Percentiles rank a stretch among this genome's conserved stretches.
These are phyloP conservation scores for Cladosporium sp. DNA, from an alignment of 2,329 filamentous ascomycete genomes.

Conservation along the genomic window DNA sequence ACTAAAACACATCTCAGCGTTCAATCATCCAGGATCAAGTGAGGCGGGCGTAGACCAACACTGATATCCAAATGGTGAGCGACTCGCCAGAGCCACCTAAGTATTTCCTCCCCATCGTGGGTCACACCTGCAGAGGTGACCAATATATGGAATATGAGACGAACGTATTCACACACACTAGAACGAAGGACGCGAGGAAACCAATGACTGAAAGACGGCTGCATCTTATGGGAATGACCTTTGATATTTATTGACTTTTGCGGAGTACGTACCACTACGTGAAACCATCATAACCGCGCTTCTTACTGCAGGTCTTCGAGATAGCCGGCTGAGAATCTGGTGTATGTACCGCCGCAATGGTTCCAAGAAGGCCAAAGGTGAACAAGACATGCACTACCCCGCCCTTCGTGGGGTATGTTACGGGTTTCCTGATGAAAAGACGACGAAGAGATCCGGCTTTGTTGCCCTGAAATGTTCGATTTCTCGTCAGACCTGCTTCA, in stretches of 20 bases:
- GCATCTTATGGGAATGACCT: not conserved
- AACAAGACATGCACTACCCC: conserved; percentile 4
- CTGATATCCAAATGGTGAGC: conserved; percentile 55
- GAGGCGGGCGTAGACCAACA: conserved; percentile 28
- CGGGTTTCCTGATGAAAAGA: not conserved
- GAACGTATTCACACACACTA: not conserved
- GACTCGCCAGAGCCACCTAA: conserved; percentile 52
- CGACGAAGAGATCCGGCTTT: not conserved
- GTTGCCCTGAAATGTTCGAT: not conserved
- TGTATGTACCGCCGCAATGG: not conserved
- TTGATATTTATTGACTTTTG: conserved; percentile 2
- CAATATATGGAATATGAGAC: not conserved
- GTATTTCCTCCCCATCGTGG: conserved; percentile 50
- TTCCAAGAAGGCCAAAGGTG: not conserved
- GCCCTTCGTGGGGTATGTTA: not conserved
- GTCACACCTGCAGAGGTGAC: not conserved
- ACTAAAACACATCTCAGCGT: conserved; percentile 9
- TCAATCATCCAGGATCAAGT: not conserved
- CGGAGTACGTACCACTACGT: conserved; percentile 5
- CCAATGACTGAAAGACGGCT: not conserved
- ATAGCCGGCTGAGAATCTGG: not conserved
- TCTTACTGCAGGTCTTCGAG: not conserved
- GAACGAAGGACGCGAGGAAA: not conserved
- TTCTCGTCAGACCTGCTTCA: conserved; percentile 2
- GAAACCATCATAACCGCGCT: conserved; percentile 1